Percentiles rank a stretch among this genome's conserved stretches.
These are phyloP conservation scores for Salvia sclarea DNA, from an alignment of 305 asterid species.

Conservation along the genomic window DNA sequence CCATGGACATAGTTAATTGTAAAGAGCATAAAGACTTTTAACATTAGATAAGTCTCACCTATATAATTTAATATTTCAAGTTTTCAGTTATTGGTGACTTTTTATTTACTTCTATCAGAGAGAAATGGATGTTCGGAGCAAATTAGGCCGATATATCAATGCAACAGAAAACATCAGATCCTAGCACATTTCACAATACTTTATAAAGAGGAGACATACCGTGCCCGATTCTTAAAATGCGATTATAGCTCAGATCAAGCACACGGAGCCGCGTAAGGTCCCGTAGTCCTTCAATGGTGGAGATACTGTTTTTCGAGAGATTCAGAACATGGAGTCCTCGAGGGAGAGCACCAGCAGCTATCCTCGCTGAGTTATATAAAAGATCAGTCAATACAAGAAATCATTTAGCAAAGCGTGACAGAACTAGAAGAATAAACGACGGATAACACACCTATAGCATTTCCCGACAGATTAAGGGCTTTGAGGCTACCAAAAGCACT, in stretches of 20 bases:
- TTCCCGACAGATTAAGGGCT: conserved; percentile 85
- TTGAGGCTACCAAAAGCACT: conserved; percentile 77
- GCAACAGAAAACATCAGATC: conserved; percentile 8
- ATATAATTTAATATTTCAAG: too few species aligned
- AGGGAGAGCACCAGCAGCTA: conserved; percentile 92
- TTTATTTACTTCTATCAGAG: neutral
- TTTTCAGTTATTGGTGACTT: neutral
- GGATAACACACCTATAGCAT: conserved; percentile 70
- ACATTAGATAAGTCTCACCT: too few species aligned
- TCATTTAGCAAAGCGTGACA: neutral
- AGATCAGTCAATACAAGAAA: conserved; percentile 17
- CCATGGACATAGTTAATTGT: neutral
- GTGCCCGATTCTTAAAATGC: conserved; percentile 83
- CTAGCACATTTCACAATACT: neutral
- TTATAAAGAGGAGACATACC: conserved; percentile 51
- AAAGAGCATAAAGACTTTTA: neutral
- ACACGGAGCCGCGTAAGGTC: conserved; percentile 91
- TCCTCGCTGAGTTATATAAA: conserved; percentile 70
- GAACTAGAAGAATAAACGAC: conserved; percentile 12
- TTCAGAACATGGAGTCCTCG: conserved; percentile 88
- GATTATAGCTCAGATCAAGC: conserved; percentile 93
- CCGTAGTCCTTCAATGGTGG: conserved; percentile 85
- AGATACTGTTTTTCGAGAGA: conserved; percentile 80
- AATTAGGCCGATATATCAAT: conserved; percentile 10
- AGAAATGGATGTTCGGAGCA: conserved; percentile 10